Evolutionary conservation across 768 basidiomycete species (phyloP), one percentile per base, ranked within the genome.

Genomic region (Kwoniella botswanensis): DNA sequence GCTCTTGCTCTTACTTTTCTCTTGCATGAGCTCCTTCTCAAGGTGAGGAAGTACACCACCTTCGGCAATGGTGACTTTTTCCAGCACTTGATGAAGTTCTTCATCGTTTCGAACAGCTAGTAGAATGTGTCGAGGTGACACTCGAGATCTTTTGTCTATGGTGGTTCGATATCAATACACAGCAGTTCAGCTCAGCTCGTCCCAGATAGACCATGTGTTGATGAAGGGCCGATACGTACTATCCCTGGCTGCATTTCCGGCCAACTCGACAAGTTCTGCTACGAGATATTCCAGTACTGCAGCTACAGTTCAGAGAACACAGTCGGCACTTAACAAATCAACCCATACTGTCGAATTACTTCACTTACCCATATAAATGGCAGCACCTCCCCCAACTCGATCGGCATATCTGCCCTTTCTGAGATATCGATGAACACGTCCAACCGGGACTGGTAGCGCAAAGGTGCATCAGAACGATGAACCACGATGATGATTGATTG

Each of bases 61-160:
- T 83, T 93, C 91, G 21, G 91, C 91, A 85, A 93, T 93, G 77
- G 91, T 90, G 71, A 93, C 92, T 65, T 89, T 87, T 18, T 90
- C 90, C 63, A 93, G 87, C 68, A 93, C 89, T 73, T 88, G 89
- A 84, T 89, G 88, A 73, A 92, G 77, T 86, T 82, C 92, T 81
- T 93, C 91, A 66, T 93, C 92, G 81, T 93, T 92, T 72, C 91
- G 87, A 83, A 94, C 92, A 68, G 93, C 93, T 43, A 94, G 88
- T 79, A 93, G 92, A 53, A 94, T 84, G 84, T 94, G 92, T 76
- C 93, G 89, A 63, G 93, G 93, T 18, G 92, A 91, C 74, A 94
- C 94, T 89, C 93, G 92, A 75, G 90, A 89, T 86, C 92, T 61
- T 29, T 72, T 72, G n/a, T 56, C 71, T 72, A n/a, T n/a, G n/a